Evolutionary conservation across 164 flowering plant species (phyloP).

Genomic region (Malania oleifera): DNA sequence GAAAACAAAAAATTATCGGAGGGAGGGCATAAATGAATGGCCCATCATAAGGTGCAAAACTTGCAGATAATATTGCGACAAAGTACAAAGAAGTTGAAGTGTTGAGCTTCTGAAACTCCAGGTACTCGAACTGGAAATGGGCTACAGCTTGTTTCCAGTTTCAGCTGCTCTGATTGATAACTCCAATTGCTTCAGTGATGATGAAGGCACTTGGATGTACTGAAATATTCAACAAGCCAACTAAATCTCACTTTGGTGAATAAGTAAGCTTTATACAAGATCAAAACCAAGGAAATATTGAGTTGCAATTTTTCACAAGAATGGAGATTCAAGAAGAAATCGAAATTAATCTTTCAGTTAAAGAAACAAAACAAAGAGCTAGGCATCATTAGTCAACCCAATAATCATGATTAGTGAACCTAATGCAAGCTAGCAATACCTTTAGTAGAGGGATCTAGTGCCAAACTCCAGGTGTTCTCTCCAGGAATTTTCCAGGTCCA

Average conservation of each 20-base stretch:
- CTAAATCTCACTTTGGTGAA: background rate
- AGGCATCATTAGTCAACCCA: too few relatives aligned
- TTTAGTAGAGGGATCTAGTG: too few relatives aligned
- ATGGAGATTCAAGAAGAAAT: background rate
- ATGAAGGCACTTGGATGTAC: background rate
- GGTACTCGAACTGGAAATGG: background rate
- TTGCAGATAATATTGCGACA: background rate
- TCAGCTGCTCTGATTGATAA: background rate
- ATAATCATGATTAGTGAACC: too few relatives aligned
- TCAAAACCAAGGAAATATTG: background rate
- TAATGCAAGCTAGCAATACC: too few relatives aligned
- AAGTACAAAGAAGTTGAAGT: background rate
- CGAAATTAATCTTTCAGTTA: too few relatives aligned
- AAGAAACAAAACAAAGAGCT: too few relatives aligned
- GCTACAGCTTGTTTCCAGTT: background rate
- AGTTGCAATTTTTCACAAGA: background rate
- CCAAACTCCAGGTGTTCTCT: too few relatives aligned
- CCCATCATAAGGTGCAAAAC: background rate
- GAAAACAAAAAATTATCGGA: background rate
- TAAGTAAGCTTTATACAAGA: background rate
- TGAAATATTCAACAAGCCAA: conserved; percentile 1
- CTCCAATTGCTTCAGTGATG: background rate
- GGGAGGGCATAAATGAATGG: conserved; percentile 7
- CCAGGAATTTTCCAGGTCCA: too few relatives aligned
- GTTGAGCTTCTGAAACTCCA: background rate